Base-by-base conservation (phyloP, 768 basidiomycete genomes). In the Sarcodon sp. region DNA sequence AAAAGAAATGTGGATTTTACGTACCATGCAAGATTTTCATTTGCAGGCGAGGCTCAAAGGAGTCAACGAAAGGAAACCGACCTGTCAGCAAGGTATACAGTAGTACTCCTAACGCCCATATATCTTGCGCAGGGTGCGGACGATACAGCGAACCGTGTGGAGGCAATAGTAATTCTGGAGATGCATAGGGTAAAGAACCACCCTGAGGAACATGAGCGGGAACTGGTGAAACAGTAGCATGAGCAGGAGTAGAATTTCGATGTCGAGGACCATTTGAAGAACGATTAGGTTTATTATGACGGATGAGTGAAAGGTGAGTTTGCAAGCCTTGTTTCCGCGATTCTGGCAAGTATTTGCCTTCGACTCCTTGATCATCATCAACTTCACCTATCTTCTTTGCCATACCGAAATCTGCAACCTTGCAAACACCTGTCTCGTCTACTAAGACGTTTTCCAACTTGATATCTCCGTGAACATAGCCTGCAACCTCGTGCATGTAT, bases 371-470 rank as follows among this genome's bases (percentile, higher is more conserved):
- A 67, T 67, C 62, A 41, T 64, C 64, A 41, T 41, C 39, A 49
- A 61, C 60, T 44, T 65, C 60, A 55, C 76, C 79, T 37, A 89
- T 79, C 49, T 69, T 69, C 57, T 75, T 72, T 15, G 87, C 72
- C 69, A 92, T 76, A 44, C 89, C 88, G 66, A 93, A 92, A 66
- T 93, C 90, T 39, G 71, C 69, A 33, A 94, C 83, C 59, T 80
- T 79, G 69, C 89, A 91, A n/a, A 81, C 73, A 48, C 87, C 85
- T 69, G 77, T 79, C 60, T 88, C 85, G 62, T 93, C 89, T 47
- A 93, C 81, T 38, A 98, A 77, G 44, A 98, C 80, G 67, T 99
- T 99, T 66, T 98, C 96, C 50, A 96, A 77, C 69, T 99, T 99
- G 63, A 99, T 69, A 66, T 99, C 96, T 56, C 91, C 77, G 67